Conservation (phyloP, 306 rosid genomes). For the Amphicarpaea edgeworthii region DNA sequence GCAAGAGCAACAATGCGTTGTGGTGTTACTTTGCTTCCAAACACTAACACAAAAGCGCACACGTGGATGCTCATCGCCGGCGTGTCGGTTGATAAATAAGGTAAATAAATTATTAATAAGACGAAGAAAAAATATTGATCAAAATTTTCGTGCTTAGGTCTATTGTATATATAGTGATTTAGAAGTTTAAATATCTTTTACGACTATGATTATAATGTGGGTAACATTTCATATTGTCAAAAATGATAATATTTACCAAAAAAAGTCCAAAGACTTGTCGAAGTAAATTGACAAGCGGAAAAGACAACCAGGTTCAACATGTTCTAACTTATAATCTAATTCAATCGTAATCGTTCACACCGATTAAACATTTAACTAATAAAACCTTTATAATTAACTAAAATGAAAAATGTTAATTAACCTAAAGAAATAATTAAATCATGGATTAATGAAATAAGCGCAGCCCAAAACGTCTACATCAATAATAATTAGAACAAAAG, state of each 20-base stretch:
- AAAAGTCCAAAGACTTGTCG: background rate
- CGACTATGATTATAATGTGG: background rate
- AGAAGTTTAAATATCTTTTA: background rate
- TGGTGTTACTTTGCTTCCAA: slow-evolving; percentile 3
- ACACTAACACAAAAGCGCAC: slow-evolving; percentile 38
- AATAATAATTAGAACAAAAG: background rate
- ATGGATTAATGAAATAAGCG: background rate
- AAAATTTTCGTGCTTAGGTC: background rate
- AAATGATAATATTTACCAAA: background rate
- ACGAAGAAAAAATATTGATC: background rate
- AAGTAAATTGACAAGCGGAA: background rate
- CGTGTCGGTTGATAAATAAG: background rate
- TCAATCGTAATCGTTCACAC: background rate
- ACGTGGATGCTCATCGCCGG: background rate
- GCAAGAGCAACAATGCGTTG: background rate
- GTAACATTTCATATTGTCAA: background rate
- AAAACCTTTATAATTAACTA: background rate
- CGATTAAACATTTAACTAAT: background rate
- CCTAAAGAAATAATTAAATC: background rate
- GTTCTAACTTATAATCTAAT: too few relatives aligned
- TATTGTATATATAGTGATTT: background rate
- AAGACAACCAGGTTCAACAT: background rate
- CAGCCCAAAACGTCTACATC: background rate
- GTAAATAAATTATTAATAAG: background rate
- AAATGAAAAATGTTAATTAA: background rate